Conservation (phyloP, 768 basidiomycete species). For the Coprinopsis sp. region DNA sequence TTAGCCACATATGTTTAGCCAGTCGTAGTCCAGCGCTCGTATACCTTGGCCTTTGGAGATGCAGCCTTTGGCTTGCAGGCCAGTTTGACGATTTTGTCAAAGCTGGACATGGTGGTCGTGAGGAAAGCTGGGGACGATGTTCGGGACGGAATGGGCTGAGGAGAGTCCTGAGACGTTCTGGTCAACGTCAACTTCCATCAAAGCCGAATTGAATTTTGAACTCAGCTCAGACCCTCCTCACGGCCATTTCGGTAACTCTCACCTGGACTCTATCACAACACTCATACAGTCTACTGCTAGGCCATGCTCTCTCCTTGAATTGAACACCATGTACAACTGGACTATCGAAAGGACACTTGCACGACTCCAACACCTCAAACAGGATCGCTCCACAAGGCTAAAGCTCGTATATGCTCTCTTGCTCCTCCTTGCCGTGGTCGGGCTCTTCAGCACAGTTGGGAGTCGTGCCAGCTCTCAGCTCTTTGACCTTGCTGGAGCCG, state of each 20-base stretch:
- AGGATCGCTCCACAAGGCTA: constrained; percentile 24
- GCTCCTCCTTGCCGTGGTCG: constrained; percentile 23
- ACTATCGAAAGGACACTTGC: constrained; percentile 1
- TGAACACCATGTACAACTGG: not conserved
- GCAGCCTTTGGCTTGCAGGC: constrained; percentile 98
- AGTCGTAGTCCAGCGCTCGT: not conserved
- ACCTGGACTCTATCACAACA: no score
- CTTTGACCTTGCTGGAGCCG: constrained; percentile 7
- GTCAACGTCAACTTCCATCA: no score
- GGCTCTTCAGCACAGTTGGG: constrained; percentile 20
- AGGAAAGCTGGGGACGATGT: not conserved
- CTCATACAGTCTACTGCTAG: no score
- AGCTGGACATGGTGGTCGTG: constrained; percentile 56
- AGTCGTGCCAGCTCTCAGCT: constrained; percentile 8
- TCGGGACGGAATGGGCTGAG: not conserved
- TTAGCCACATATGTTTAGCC: constrained; percentile 4
- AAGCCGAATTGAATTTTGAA: no score
- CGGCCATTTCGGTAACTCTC: no score
- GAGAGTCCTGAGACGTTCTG: not conserved
- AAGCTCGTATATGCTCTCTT: constrained; percentile 26
- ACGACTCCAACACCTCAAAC: constrained; percentile 12
- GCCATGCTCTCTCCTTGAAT: not conserved
- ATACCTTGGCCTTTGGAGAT: constrained; percentile 91
- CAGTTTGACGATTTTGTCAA: constrained; percentile 89
- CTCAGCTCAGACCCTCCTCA: no score